Evolutionary conservation across 306 rosid species (phyloP), one percentile per base, ranked within the genome.

Genomic region (Lathyrus aphaca): DNA sequence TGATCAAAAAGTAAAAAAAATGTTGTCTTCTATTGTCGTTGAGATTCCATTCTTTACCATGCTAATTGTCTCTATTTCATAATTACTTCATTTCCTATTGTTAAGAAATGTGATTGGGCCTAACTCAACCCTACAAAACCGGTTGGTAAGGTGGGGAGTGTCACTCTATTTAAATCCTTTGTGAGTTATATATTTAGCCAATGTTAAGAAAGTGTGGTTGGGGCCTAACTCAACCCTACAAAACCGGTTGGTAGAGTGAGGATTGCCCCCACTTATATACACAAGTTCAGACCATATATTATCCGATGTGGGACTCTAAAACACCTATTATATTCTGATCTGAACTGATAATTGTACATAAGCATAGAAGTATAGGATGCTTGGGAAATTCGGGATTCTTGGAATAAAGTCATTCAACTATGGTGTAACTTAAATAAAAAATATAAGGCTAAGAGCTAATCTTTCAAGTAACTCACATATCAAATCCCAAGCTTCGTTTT

Each of bases 331-430:
- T 44, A 72, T n/a, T 48, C 40, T 32, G 62, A 48, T 29, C 21
- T 7, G 21, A 27, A 48, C 18, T 19, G 23, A 48, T 60, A 66
- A 27, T 71, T 58, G 42, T 3, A 32, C 8, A 45, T 71, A 12
- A 14, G 5, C 13, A 13, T 11, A 62, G 16, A 59, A 30, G 12
- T 12, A 57, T 29, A 56, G 30, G n/a, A 59, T 32, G 38, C 17
- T 38, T 23, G 40, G 54, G 15, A 62, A 73, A 25, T 63, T 61
- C 14, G 21, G 32, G 42, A 25, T n/a, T 29, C 68, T 46, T 19
- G 16, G n/a, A 29, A 55, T 72, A 60, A 63, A 35, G 48, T 61
- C 48, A 61, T 37, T 61, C 67, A 62, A 39, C 45, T 48, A 48
- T 21, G 53, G 10, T 6, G 7, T 53, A 35, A 23, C 8, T 18